phyloP scores from a whole-genome alignment of 768 basidiomycete species.

The Mrakia frigida region DNA sequence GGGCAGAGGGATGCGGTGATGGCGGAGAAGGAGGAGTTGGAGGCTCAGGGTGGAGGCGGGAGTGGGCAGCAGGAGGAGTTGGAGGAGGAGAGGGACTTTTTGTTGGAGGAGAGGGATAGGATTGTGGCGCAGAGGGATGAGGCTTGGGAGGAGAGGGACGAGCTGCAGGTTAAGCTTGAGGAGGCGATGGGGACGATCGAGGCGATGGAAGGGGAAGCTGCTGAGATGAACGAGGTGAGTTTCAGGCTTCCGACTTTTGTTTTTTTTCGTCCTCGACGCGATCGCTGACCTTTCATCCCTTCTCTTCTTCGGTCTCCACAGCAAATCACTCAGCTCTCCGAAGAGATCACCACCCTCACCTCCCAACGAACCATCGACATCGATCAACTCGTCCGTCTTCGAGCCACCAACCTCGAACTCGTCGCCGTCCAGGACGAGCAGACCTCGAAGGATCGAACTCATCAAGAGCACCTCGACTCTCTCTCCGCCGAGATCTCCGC shows the following conservation, averaged over 20 bases:
- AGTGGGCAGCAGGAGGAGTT: conserved; percentile 39
- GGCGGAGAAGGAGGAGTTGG: conserved; percentile 6
- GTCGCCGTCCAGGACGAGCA: conserved; percentile 3
- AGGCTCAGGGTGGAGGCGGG: neutral
- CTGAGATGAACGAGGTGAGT: conserved; percentile 50
- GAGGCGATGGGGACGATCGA: conserved; percentile 14
- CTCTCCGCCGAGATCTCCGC: neutral
- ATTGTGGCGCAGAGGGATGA: conserved; percentile 53
- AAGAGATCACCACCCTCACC: neutral
- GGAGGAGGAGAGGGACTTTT: conserved; percentile 45
- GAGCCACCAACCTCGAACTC: conserved; percentile 7
- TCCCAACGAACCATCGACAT: conserved; percentile 16
- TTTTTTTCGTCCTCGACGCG: conserved; percentile 23
- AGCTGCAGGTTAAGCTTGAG: conserved; percentile 47
- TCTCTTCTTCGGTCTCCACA: neutral
- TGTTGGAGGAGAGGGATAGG: conserved; percentile 57
- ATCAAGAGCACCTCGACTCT: conserved; percentile 1
- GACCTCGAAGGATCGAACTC: neutral
- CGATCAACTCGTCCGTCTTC: conserved; percentile 21
- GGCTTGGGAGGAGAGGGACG: conserved; percentile 55
- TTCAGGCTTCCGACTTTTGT: conserved; percentile 41
- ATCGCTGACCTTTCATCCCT: neutral
- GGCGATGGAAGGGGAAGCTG: neutral
- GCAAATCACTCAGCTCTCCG: neutral
- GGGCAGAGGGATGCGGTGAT: conserved; percentile 38